phyloP scores from a whole-genome alignment of 2,329 filamentous ascomycete genomes.

The Pseudogymnoascus sp. region DNA sequence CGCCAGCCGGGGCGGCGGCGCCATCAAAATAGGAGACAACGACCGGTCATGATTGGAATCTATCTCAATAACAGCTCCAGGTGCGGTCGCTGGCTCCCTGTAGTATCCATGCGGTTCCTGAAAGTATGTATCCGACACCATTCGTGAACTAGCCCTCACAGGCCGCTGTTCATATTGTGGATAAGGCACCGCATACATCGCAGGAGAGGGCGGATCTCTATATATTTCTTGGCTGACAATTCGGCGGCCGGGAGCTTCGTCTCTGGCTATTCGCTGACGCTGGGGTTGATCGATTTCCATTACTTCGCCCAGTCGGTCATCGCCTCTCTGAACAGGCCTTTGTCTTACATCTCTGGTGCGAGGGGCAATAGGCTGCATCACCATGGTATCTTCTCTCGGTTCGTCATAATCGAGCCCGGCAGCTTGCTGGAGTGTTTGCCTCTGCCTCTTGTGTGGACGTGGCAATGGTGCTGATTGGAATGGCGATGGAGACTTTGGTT shows the following conservation, averaged over 20 bases:
- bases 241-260: not conserved
- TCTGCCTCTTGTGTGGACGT: conserved; percentile 51
- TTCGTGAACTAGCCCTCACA: conserved; percentile 22
- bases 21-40: conserved; percentile 43
- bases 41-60: conserved; percentile 43
- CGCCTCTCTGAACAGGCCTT: not conserved
- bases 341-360: not conserved
- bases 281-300: conserved; percentile 8
- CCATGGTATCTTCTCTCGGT: conserved; percentile 37
- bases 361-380: conserved; percentile 16
- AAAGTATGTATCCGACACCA: conserved; percentile 21
- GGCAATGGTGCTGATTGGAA: conserved; percentile 45
- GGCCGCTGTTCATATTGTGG: conserved; percentile 18
- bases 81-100: conserved; percentile 36
- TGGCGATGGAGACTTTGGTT: conserved; percentile 58
- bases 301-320: not conserved
- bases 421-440: conserved; percentile 39
- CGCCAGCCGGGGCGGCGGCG: conserved; percentile 36
- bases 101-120: conserved; percentile 35
- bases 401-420: conserved; percentile 39
- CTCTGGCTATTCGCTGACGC: not conserved
- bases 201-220: conserved; percentile 20
- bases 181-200: conserved; percentile 23
- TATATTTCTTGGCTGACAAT: conserved; percentile 6
- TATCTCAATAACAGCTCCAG: conserved; percentile 43